Evolutionary conservation across 495 filamentous ascomycete species (phyloP).

Genomic region (Hapsidospora chrysogenum): DNA sequence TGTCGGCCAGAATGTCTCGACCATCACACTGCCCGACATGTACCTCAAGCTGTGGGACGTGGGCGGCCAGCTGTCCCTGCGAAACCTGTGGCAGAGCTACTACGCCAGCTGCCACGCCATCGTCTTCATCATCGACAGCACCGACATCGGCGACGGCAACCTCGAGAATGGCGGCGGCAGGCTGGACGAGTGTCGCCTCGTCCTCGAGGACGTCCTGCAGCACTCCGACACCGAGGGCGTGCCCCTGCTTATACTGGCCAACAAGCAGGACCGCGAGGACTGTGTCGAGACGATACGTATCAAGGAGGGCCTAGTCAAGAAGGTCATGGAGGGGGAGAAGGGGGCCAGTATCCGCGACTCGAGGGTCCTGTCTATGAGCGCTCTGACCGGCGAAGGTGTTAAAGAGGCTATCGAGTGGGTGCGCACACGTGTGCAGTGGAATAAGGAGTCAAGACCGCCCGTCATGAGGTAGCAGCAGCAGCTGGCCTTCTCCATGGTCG

Average conservation of each 20-base stretch:
- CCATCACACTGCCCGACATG: constrained; percentile 73
- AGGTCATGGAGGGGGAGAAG: constrained; percentile 87
- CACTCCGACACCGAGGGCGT: constrained; percentile 75
- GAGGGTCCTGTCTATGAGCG: constrained; percentile 80
- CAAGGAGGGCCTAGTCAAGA: constrained; percentile 87
- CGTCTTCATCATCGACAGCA: constrained; percentile 89
- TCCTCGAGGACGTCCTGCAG: constrained; percentile 76
- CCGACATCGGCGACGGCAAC: constrained; percentile 71
- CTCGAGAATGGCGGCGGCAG: constrained; percentile 44
- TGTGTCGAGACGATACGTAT: constrained; percentile 93
- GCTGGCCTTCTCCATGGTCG: no score
- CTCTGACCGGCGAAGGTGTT: constrained; percentile 79
- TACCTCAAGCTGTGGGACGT: constrained; percentile 99
- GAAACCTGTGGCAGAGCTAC: constrained; percentile 90
- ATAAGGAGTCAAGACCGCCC: constrained; percentile 79
- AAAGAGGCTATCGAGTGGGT: constrained; percentile 94
- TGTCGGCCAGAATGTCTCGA: constrained; percentile 91
- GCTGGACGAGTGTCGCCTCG: constrained; percentile 73
- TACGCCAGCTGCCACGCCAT: constrained; percentile 89
- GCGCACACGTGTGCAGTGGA: constrained; percentile 81
- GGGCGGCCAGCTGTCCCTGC: constrained; percentile 76
- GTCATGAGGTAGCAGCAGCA: constrained; percentile 53
- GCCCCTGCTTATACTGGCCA: constrained; percentile 81
- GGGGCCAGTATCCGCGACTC: constrained; percentile 72
- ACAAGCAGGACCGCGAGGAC: constrained; percentile 96